Conservation (phyloP, 768 basidiomycete species). For the Termitomyces titanicus region DNA sequence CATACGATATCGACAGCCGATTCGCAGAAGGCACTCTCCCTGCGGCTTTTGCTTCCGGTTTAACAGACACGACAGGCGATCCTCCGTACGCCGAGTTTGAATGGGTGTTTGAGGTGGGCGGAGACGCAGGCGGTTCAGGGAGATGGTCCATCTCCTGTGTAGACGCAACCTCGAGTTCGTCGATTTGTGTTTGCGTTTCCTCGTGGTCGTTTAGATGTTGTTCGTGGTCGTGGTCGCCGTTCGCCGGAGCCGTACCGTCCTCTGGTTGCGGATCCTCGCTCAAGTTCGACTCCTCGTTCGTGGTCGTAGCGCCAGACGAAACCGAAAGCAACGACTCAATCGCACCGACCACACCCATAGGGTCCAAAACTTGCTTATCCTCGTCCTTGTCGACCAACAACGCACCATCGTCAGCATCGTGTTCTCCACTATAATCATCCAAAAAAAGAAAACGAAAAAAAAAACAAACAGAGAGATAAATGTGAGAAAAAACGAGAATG, state of each 20-base stretch:
- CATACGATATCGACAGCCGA: conserved; percentile 93
- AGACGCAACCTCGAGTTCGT: conserved; percentile 15
- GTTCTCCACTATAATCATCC: conserved; percentile 37
- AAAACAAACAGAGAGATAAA: conserved; percentile 24
- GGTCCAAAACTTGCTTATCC: conserved; percentile 35
- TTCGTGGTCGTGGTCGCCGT: conserved; percentile 13
- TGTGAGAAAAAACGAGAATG: conserved; percentile 35
- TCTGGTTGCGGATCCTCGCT: conserved; percentile 15
- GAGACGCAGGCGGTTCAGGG: conserved; percentile 59
- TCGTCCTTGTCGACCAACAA: too few relatives aligned
- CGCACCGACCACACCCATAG: neutral
- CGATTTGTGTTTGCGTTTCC: conserved; percentile 18
- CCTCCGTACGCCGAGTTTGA: conserved; percentile 48
- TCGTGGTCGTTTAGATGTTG: conserved; percentile 10
- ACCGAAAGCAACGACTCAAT: neutral
- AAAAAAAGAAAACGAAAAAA: too few relatives aligned
- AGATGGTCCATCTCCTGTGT: conserved; percentile 39
- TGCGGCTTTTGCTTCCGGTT: conserved; percentile 33
- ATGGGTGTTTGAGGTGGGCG: conserved; percentile 49
- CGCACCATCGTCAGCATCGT: conserved; percentile 30
- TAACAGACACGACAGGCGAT: conserved; percentile 30
- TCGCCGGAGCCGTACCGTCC: conserved; percentile 15
- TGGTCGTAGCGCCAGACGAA: too few relatives aligned
- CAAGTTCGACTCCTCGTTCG: neutral
- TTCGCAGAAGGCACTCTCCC: conserved; percentile 67